phyloP scores from a whole-genome alignment of 1,284 basidiomycete genomes.

The Blastosporella zonata region DNA sequence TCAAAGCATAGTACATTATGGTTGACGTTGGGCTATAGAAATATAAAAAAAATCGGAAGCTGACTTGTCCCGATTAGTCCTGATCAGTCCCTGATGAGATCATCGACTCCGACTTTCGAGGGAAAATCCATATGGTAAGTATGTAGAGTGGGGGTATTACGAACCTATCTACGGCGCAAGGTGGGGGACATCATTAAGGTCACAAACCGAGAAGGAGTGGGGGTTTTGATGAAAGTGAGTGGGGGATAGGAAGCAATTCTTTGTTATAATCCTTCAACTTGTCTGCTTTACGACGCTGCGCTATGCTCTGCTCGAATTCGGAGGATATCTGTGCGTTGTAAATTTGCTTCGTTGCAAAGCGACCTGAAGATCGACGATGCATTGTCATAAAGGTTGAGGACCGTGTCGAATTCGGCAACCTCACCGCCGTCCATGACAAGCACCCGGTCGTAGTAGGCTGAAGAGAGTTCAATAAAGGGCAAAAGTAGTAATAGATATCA shows the following conservation, averaged over 20 bases:
- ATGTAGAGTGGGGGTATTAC: too few species aligned
- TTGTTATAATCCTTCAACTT: too few species aligned
- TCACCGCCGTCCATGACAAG: constrained; percentile 72
- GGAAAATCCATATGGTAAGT: too few species aligned
- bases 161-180: too few species aligned
- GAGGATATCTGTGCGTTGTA: constrained; percentile 40
- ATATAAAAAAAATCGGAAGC: not conserved
- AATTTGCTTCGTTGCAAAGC: constrained; percentile 71
- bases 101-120: too few species aligned
- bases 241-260: too few species aligned
- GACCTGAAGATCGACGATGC: constrained; percentile 73
- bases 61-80: not conserved
- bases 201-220: too few species aligned
- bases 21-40: not conserved
- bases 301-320: constrained; percentile 34
- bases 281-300: constrained; percentile 1
- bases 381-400: constrained; percentile 68
- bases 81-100: too few species aligned
- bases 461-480: not conserved
- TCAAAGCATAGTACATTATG: not conserved
- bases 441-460: constrained; percentile 74
- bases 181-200: too few species aligned
- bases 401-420: constrained; percentile 77
- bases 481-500: not conserved
- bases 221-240: too few species aligned